Percentiles rank a stretch among this genome's conserved stretches.
Conservation (phyloP, 768 basidiomycete species). For the Russula dissimulans region DNA sequence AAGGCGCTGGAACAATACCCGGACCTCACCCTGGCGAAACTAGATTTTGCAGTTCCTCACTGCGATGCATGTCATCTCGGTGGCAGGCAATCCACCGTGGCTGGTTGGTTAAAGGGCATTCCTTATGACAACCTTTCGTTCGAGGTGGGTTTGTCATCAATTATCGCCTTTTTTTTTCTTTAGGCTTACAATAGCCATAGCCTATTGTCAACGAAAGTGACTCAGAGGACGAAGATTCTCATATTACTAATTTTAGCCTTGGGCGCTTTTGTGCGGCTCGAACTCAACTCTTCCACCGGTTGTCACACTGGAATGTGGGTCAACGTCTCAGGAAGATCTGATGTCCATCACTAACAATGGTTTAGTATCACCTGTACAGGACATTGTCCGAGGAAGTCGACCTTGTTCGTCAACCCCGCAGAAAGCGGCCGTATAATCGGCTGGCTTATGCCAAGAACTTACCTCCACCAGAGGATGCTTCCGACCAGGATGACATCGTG, state of each 20-base stretch:
- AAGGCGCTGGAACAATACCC: constrained; percentile 58
- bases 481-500: constrained; percentile 69
- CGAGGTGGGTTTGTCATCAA: constrained; percentile 33
- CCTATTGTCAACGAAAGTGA: constrained; percentile 13
- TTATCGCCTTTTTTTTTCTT: neutral
- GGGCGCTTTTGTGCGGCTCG: constrained; percentile 76
- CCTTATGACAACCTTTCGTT: constrained; percentile 70
- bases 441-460: constrained; percentile 43
- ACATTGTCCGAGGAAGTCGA: constrained; percentile 50
- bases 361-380: constrained; percentile 57
- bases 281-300: constrained; percentile 56
- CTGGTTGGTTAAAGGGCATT: constrained; percentile 52
- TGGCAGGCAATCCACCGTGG: constrained; percentile 53
- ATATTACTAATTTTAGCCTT: constrained; percentile 39
- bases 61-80: constrained; percentile 84
- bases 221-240: constrained; percentile 19
- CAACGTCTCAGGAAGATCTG: neutral
- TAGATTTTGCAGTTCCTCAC: constrained; percentile 48
- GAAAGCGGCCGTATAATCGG: constrained; percentile 42
- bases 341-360: neutral
- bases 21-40: constrained; percentile 39
- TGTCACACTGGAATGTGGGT: constrained; percentile 79
- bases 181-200: neutral
- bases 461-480: constrained; percentile 55
- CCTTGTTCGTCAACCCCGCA: constrained; percentile 34